Evolutionary conservation across 2,329 filamentous ascomycete species (phyloP), one percentile per base, ranked within the genome.

Genomic region (Venturiaceae sp.): DNA sequence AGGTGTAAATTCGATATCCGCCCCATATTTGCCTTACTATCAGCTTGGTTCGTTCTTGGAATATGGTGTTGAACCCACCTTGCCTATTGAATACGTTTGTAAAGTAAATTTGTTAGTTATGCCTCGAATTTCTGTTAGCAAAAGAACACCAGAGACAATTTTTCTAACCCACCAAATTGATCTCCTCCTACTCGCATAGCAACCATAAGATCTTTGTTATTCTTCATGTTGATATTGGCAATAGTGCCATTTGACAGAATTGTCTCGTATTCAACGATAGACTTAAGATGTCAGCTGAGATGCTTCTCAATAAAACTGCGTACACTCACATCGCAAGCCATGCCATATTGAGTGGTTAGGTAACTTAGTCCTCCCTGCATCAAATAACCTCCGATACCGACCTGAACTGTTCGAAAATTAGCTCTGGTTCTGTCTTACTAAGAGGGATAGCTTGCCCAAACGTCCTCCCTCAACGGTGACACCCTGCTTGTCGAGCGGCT

Each of bases 21-120:
- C 73, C 73, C 70, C 71, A 75, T 21, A 74, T 66, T 52, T 71
- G n/a, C n/a, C n/a, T 57, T 26, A 64, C 69, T 34, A 71, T 68
- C 13, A 68, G 65, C 58, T 66, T 57, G 1, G 68, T 64, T 56
- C 67, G 64, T 46, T 70, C 58, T 8, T 65, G 67, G 59, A 70
- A 72, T 50, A 66, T 64, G 3, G 71, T 71, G 13, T 71, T 65
- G 56, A 73, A n/a, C n/a, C n/a, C n/a, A n/a, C n/a, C n/a, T n/a
- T n/a, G n/a, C n/a, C n/a, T n/a, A n/a, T n/a, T n/a, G n/a, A n/a
- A n/a, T n/a, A n/a, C n/a, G n/a, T n/a, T n/a, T n/a, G n/a, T n/a
- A n/a, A n/a, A n/a, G n/a, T n/a, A n/a, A n/a, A n/a, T n/a, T n/a
- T n/a, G n/a, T n/a, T n/a, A n/a, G n/a, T n/a, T n/a, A n/a, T n/a